phyloP scores from a whole-genome alignment of 2,329 filamentous ascomycete genomes.

The Penicillium sp. region DNA sequence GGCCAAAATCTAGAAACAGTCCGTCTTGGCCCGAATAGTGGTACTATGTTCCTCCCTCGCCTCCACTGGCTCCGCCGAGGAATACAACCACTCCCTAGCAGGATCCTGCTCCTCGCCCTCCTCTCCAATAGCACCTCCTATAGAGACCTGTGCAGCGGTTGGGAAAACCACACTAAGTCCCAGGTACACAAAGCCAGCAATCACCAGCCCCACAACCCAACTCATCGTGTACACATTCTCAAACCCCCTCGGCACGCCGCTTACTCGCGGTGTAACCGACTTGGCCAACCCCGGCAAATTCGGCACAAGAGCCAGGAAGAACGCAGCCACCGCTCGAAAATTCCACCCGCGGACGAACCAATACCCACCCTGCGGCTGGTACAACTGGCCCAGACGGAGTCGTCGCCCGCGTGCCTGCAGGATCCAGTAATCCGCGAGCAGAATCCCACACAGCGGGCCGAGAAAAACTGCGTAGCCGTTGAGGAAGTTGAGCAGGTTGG shows the following conservation, averaged over 20 bases:
- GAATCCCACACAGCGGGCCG: conserved; percentile 52
- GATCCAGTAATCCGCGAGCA: conserved; percentile 52
- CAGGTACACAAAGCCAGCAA: neutral
- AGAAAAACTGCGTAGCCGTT: conserved; percentile 51
- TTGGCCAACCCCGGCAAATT: neutral
- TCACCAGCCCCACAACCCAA: neutral
- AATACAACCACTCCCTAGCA: too few relatives aligned
- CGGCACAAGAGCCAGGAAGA: neutral
- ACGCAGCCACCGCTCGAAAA: conserved; percentile 29
- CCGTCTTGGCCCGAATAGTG: too few relatives aligned
- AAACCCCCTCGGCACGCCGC: neutral
- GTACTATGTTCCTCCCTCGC: too few relatives aligned
- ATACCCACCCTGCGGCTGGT: conserved; percentile 27
- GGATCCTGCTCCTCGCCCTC: too few relatives aligned
- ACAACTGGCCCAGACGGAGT: conserved; percentile 48
- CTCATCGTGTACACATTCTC: conserved; percentile 5
- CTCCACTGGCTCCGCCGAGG: too few relatives aligned
- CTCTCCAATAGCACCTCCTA: too few relatives aligned
- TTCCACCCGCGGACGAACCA: conserved; percentile 32
- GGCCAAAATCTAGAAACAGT: too few relatives aligned
- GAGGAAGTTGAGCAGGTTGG: conserved; percentile 28
- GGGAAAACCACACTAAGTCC: too few relatives aligned
- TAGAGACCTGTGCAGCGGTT: too few relatives aligned
- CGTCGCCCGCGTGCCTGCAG: conserved; percentile 32
- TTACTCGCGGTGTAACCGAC: neutral